A percentile compares a stretch with the other conserved stretches of the same genome.
Evolutionary conservation across 352 stramenopile species (phyloP).

Genomic region (Phytophthora citricola): DNA sequence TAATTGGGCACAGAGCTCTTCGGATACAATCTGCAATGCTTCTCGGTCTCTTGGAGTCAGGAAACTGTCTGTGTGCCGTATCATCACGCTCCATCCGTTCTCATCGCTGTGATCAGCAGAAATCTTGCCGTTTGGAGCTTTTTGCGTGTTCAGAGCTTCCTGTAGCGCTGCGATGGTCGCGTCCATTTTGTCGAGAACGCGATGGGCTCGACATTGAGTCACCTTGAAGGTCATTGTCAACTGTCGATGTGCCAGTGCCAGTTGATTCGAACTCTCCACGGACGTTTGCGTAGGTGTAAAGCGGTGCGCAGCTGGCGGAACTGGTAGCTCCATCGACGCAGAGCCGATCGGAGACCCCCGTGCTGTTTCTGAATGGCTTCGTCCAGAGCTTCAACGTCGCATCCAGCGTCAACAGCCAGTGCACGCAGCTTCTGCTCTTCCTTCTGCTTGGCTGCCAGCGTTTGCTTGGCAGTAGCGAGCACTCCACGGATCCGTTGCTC

Average conservation of each 20-base stretch:
- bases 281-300: conserved; percentile 63
- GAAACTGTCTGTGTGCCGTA: conserved; percentile 41
- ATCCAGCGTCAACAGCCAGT: conserved; percentile 50
- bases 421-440: conserved; percentile 55
- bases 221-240: conserved; percentile 76
- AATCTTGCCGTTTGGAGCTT: background rate
- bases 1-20: conserved; percentile 37
- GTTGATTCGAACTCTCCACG: conserved; percentile 69
- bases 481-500: conserved; percentile 58
- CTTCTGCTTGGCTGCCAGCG: conserved; percentile 42
- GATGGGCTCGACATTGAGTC: conserved; percentile 62
- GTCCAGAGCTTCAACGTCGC: conserved; percentile 56
- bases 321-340: conserved; percentile 51
- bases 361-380: conserved; percentile 51
- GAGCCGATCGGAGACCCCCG: conserved; percentile 35
- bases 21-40: conserved; percentile 41
- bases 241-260: conserved; percentile 67
- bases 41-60: conserved; percentile 59
- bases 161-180: conserved; percentile 54
- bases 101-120: conserved; percentile 4
- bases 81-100: conserved; percentile 33
- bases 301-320: conserved; percentile 61
- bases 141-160: conserved; percentile 31
- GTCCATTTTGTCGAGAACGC: conserved; percentile 66
- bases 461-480: conserved; percentile 42